Conservation (phyloP, 2,329 filamentous ascomycete species). For the Amylocarpus encephaloides region DNA sequence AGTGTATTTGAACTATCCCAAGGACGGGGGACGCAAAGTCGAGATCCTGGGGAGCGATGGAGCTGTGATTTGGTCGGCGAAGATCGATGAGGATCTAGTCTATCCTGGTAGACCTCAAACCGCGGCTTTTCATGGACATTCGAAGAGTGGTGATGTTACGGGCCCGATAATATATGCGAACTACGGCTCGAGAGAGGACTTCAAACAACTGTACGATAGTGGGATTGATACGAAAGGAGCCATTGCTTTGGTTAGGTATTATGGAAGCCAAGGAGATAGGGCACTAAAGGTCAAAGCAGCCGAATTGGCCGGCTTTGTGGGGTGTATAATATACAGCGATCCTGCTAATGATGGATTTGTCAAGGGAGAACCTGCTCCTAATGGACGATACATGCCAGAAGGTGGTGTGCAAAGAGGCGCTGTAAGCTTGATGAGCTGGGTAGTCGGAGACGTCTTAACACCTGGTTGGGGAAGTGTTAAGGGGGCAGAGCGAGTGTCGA, state of each 20-base stretch:
- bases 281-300: constrained; percentile 86
- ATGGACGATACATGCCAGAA: constrained; percentile 71
- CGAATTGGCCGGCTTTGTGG: constrained; percentile 75
- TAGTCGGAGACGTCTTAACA: constrained; percentile 86
- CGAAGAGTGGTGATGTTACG: constrained; percentile 76
- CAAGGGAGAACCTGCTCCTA: constrained; percentile 65
- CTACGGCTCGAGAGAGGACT: constrained; percentile 81
- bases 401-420: constrained; percentile 78
- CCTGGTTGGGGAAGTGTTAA: constrained; percentile 75
- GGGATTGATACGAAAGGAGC: constrained; percentile 71
- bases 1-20: constrained; percentile 91
- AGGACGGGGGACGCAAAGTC: constrained; percentile 66
- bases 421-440: constrained; percentile 74
- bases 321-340: constrained; percentile 90
- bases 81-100: constrained; percentile 72
- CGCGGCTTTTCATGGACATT: constrained; percentile 79
- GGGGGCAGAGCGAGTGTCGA: constrained; percentile 57
- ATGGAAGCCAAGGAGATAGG: constrained; percentile 65
- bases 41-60: constrained; percentile 68
- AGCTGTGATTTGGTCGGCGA: constrained; percentile 66
- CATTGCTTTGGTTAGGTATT: constrained; percentile 77
- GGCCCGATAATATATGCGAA: constrained; percentile 90
- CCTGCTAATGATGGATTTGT: constrained; percentile 77
- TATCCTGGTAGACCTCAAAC: constrained; percentile 66
- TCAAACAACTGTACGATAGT: constrained; percentile 61